Percentiles rank a stretch among this genome's conserved stretches.
These are phyloP conservation scores for Suhomyces terraborum DNA, from an alignment of 1,139 yeast genomes.

Conservation along the genomic window DNA sequence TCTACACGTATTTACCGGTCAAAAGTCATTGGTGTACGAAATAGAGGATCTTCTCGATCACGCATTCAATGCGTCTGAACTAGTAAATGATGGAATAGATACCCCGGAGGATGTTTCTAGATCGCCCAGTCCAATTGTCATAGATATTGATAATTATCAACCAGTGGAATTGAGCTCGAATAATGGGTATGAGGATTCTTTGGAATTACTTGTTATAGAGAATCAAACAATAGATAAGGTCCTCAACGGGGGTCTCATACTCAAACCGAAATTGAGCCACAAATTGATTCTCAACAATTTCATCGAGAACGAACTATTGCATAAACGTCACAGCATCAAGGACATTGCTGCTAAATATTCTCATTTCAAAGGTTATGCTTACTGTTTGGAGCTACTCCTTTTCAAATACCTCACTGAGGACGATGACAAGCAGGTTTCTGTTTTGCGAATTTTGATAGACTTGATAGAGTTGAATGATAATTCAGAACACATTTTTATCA, in stretches of 20 bases:
- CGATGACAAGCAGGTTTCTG: too few species aligned
- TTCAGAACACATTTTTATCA: slow-evolving; percentile 39
- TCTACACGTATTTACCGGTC: slow-evolving; percentile 35
- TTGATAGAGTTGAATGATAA: slow-evolving; percentile 33
- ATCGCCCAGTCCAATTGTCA: slow-evolving; percentile 29
- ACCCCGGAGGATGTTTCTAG: slow-evolving; percentile 14
- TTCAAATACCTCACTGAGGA: slow-evolving; percentile 31
- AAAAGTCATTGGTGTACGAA: slow-evolving; percentile 33
- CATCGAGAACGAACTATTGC: slow-evolving; percentile 42
- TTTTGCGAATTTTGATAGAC: slow-evolving; percentile 28
- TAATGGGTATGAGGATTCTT: slow-evolving; percentile 10
- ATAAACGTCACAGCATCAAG: slow-evolving; percentile 18
- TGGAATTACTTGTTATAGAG: slow-evolving; percentile 41
- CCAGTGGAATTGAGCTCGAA: slow-evolving; percentile 29
- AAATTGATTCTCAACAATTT: slow-evolving; percentile 41
- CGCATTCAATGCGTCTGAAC: slow-evolving; percentile 23
- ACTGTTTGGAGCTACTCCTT: slow-evolving; percentile 44
- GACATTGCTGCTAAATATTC: slow-evolving; percentile 29
- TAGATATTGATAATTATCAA: slow-evolving; percentile 31
- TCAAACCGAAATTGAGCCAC: slow-evolving; percentile 32
- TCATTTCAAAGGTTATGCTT: slow-evolving; percentile 35
- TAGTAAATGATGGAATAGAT: slow-evolving; percentile 27
- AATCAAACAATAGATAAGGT: slow-evolving; percentile 24
- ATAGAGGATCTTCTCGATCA: slow-evolving; percentile 32
- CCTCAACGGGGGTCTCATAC: slow-evolving; percentile 21